These are phyloP conservation scores for Ruellia speciosa DNA, from an alignment of 305 asterid species.

Conservation along the genomic window DNA sequence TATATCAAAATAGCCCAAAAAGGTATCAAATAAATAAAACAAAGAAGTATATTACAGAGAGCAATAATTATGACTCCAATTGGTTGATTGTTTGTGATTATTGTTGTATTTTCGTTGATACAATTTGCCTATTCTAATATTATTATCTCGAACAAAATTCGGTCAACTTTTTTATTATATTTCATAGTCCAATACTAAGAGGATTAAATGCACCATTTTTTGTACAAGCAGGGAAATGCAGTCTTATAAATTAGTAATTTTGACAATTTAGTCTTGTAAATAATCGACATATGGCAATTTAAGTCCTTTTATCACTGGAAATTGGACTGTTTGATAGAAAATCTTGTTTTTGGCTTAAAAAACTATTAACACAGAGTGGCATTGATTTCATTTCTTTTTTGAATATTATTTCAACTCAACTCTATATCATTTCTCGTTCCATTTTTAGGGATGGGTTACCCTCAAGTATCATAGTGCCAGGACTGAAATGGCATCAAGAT, in stretches of 20 bases:
- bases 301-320: not conserved
- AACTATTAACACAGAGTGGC: not conserved
- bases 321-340: not conserved
- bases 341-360: too few species aligned
- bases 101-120: too few species aligned
- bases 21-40: too few species aligned
- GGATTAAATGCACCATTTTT: too few species aligned
- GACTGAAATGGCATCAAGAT: conserved; percentile 50
- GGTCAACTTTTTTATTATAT: too few species aligned
- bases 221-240: too few species aligned
- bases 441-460: conserved; percentile 58
- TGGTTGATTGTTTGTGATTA: not conserved
- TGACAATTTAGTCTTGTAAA: too few species aligned
- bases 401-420: conserved; percentile 10
- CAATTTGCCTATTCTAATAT: not conserved
- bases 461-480: conserved; percentile 51
- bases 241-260: too few species aligned
- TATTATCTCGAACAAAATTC: not conserved
- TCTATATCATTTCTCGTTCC: not conserved
- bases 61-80: not conserved
- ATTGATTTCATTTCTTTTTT: not conserved
- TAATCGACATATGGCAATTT: too few species aligned
- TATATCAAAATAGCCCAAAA: too few species aligned
- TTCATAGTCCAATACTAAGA: too few species aligned
- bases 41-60: not conserved